Evolutionary conservation across 2,329 filamentous ascomycete genomes (phyloP), one percentile per base, ranked within the genome.

Genomic region (Colletotrichum tabaci): DNA sequence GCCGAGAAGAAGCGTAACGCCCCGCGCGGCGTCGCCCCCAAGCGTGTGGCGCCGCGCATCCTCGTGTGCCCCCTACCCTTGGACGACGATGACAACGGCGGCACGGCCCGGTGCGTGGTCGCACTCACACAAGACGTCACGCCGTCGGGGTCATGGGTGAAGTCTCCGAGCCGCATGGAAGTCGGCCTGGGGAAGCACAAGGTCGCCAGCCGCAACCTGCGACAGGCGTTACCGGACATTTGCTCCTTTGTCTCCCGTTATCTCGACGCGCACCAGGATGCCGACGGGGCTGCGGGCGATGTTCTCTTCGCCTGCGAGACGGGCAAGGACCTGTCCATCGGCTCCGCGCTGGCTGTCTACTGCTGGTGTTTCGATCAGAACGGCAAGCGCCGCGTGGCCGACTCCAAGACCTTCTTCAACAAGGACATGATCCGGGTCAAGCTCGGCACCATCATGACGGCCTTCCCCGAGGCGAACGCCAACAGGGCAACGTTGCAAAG

Each of bases 401-500:
- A 74, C 8, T 70, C 76, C 9, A 71, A 74, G 4, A 75, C 76
- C 5, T 76, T 74, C 9, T 84, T 96, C 58, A 91, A 90, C 79
- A 98, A 99, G 82, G 85, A 87, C 10, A 86, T 92, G 61, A 95
- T 98, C 78, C 92, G 93, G 76, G 89, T 91, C 75, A 88, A 92
- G 63, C 85, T 98, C 42, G 92, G 93, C n/a, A 93, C 91, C 85
- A 93, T 98, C 76, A 94, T 96, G 81, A 92, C 91, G 6, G 90
- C 89, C 0, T 92, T 92, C 78, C 92, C 95, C 0, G 91, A 93
- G 75, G 93, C 92, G 2, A 97, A 97, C 78, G 95, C 96, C 0
- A 95, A 92, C 73, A 87, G 96, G 46, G 88, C 93, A 26, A 98
- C 95, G 0, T 83, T 98, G 47, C 95, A 98, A 81, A 96, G 94